Base-by-base conservation (phyloP, 352 stramenopile genomes). In the Phytophthora sp. region DNA sequence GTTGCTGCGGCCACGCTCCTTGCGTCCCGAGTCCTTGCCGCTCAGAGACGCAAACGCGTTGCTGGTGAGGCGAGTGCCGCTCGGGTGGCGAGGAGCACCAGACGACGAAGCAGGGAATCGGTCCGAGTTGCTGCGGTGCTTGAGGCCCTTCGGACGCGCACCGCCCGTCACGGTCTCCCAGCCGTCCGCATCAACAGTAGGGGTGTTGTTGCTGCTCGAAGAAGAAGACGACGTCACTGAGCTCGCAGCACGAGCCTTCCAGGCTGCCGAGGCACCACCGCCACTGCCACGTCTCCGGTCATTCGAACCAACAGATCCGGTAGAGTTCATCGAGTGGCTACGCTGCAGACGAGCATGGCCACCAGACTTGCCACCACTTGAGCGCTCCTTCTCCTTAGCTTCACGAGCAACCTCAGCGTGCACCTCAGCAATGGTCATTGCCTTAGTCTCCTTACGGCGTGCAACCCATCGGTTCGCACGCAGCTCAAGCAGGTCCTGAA, bases 391-490 rank as follows among this genome's bases (percentile, higher is more conserved):
- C 39, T 77, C 80, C 60, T 86, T 84, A 0, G 68, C 85, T 55
- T 94, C 85, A 23, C 83, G 81, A 18, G 82, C 84, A 5, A 77
- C 79, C 34, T 94, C 82, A 9, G 82, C 85, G 49, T 94, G 85
- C 38, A 94, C 77, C 39, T 94, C 68, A 27, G 86, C 86, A 32
- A 94, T 92, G 3, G 86, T 94, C 81, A 90, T 94, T 13, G 86
- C 86, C 70, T 92, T 92, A 12, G 80, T 82, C 66, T 94, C 86
- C 59, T 94, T 91, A 18, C 84, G 80, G 27, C 86, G 76, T 6
- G 83, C 72, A 15, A 92, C 75, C 77, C 83, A 94, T 23, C 82
- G 83, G 67, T 92, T 92, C 21, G 77, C 67, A n/a, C 86, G 83
- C 55, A 94, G 38, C 10, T 94, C 86, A 5, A 92, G 69, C 54